phyloP scores from a whole-genome alignment of 2,329 filamentous ascomycete genomes.

The Hymenoscyphus fraxineus region DNA sequence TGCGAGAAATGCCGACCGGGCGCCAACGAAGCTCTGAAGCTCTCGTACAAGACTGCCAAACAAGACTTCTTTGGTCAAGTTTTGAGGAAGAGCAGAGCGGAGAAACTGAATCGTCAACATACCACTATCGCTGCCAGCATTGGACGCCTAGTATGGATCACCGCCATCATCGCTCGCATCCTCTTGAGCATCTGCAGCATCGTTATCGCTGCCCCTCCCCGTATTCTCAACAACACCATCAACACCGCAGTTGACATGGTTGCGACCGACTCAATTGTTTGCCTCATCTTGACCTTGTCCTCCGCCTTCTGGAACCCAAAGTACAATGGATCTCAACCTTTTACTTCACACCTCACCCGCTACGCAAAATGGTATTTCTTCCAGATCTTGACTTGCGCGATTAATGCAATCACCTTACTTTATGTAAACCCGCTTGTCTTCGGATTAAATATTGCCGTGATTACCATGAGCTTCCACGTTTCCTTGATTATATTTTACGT shows the following conservation, averaged over 20 bases:
- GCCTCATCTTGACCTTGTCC: constrained; percentile 46
- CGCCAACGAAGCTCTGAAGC: constrained; percentile 65
- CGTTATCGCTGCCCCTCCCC: neutral
- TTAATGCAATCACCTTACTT: neutral
- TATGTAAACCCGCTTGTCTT: neutral
- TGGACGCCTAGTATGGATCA: constrained; percentile 25
- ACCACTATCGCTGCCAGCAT: constrained; percentile 12
- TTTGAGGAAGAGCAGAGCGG: constrained; percentile 60
- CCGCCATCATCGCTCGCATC: constrained; percentile 29
- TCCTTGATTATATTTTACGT: constrained; percentile 50
- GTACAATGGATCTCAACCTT: constrained; percentile 48
- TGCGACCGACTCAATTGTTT: constrained; percentile 36
- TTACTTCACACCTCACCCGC: neutral
- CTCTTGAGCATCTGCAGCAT: constrained; percentile 17
- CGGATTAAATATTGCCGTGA: neutral
- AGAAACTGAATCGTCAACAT: constrained; percentile 17
- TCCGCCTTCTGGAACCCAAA: constrained; percentile 68
- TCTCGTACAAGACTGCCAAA: constrained; percentile 69
- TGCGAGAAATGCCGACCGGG: constrained; percentile 75
- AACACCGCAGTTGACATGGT: neutral
- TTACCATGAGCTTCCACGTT: constrained; percentile 44
- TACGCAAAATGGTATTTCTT: constrained; percentile 1
- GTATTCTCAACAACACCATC: neutral
- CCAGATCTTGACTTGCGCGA: neutral
- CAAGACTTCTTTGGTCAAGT: constrained; percentile 38